Evolutionary conservation across 139 green algal species (phyloP).

Genomic region (Astrephomene gubernaculifera): DNA sequence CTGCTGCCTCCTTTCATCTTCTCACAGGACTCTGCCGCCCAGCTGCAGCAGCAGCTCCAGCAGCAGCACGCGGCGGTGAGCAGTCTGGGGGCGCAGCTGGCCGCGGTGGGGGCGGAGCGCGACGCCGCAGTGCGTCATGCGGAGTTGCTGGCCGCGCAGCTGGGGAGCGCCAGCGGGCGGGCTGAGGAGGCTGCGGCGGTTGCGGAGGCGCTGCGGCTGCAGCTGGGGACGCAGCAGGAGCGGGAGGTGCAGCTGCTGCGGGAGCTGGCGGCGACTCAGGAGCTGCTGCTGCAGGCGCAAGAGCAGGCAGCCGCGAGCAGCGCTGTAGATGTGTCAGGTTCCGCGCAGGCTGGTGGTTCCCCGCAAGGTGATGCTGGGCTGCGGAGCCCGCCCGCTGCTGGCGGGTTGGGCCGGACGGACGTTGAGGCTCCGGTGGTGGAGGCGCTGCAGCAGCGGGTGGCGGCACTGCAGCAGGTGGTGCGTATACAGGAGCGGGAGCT

Average conservation of each 20-base stretch:
- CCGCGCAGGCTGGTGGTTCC: background rate
- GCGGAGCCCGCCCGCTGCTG: background rate
- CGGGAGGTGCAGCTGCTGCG: background rate
- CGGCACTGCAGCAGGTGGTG: slow-evolving; percentile 27
- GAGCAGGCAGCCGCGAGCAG: background rate
- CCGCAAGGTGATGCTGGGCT: background rate
- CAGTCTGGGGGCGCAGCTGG: background rate
- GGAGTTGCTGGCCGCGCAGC: background rate
- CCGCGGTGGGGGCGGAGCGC: slow-evolving; percentile 2
- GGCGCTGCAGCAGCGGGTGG: slow-evolving; percentile 29
- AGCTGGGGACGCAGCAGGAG: background rate
- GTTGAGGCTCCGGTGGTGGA: background rate
- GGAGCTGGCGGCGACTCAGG: slow-evolving; percentile 23
- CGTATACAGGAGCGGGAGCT: slow-evolving; percentile 37
- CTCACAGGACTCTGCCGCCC: background rate
- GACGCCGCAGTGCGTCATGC: slow-evolving; percentile 2
- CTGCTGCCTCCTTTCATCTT: too few species aligned
- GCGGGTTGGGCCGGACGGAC: background rate
- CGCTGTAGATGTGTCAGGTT: background rate
- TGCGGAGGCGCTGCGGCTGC: background rate
- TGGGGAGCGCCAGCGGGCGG: background rate
- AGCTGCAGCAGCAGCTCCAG: slow-evolving; percentile 17
- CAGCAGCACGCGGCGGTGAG: background rate
- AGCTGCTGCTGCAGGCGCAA: slow-evolving; percentile 4
- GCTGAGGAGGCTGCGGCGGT: background rate